Evolutionary conservation across 805 yeast species (phyloP).

Genomic region (Sungouiella blattae): DNA sequence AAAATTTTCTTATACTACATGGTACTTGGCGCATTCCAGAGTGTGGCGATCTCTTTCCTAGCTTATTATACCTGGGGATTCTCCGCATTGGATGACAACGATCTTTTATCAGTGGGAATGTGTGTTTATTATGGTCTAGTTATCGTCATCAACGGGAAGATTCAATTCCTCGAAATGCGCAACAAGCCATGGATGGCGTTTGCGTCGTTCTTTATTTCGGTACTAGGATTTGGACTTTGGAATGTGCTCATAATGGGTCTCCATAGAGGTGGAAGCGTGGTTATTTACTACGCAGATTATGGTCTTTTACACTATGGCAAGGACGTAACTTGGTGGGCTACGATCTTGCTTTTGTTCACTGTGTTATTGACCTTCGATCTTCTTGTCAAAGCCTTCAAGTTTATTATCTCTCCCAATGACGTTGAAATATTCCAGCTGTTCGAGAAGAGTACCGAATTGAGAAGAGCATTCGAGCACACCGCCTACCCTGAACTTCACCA

Average conservation of each 20-base stretch:
- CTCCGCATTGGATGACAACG: slow-evolving; percentile 63
- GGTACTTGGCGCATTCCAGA: slow-evolving; percentile 66
- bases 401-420: slow-evolving; percentile 62
- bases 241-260: slow-evolving; percentile 68
- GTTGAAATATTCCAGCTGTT: slow-evolving; percentile 74
- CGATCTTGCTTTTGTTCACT: slow-evolving; percentile 52
- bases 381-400: slow-evolving; percentile 53
- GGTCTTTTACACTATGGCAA: slow-evolving; percentile 75
- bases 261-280: slow-evolving; percentile 49
- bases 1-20: slow-evolving; percentile 74
- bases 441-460: slow-evolving; percentile 65
- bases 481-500: slow-evolving; percentile 72
- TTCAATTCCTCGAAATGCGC: slow-evolving; percentile 80
- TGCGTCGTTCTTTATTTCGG: slow-evolving; percentile 64
- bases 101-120: slow-evolving; percentile 80
- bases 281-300: slow-evolving; percentile 66
- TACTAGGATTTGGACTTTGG: slow-evolving; percentile 86
- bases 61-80: slow-evolving; percentile 70
- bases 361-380: slow-evolving; percentile 69
- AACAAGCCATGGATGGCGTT: slow-evolving; percentile 64
- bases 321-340: slow-evolving; percentile 87
- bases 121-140: slow-evolving; percentile 70
- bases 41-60: slow-evolving; percentile 66
- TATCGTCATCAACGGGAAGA: slow-evolving; percentile 69
- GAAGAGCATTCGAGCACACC: slow-evolving; percentile 66